Conservation (phyloP, 495 filamentous ascomycete genomes). For the Aspergillus cavernicola region DNA sequence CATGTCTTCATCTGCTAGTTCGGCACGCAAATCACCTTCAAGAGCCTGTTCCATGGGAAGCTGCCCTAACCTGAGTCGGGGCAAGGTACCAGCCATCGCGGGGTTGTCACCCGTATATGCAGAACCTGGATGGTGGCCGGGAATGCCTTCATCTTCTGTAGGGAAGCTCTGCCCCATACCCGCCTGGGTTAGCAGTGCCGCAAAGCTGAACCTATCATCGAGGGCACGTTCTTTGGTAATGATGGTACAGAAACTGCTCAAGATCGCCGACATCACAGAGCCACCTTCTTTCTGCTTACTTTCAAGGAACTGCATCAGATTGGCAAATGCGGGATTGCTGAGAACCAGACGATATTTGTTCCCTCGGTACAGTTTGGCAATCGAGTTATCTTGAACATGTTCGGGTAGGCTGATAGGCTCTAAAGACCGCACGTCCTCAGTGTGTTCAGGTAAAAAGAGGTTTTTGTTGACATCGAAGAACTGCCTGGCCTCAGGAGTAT, state of each 20-base stretch:
- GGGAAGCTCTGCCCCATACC: slow-evolving; percentile 61
- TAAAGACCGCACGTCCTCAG: slow-evolving; percentile 69
- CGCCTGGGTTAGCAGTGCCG: slow-evolving; percentile 67
- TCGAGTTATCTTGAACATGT: slow-evolving; percentile 67
- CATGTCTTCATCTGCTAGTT: slow-evolving; percentile 74
- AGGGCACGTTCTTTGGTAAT: slow-evolving; percentile 69
- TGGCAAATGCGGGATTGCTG: slow-evolving; percentile 71
- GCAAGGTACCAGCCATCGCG: slow-evolving; percentile 45
- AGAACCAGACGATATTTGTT: slow-evolving; percentile 87
- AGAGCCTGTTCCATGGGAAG: slow-evolving; percentile 75
- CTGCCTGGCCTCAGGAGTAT: slow-evolving; percentile 61
- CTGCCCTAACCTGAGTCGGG: slow-evolving; percentile 70
- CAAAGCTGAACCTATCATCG: slow-evolving; percentile 75
- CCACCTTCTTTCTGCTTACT: slow-evolving; percentile 76
- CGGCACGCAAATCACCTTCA: slow-evolving; percentile 74
- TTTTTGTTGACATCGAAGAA: slow-evolving; percentile 66
- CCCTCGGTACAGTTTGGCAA: slow-evolving; percentile 70
- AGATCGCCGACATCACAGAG: slow-evolving; percentile 64
- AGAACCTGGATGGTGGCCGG: slow-evolving; percentile 83
- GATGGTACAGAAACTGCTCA: slow-evolving; percentile 71
- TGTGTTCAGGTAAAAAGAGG: slow-evolving; percentile 70
- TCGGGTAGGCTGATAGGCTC: slow-evolving; percentile 66
- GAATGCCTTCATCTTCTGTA: slow-evolving; percentile 88
- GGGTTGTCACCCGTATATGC: slow-evolving; percentile 67
- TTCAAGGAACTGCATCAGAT: slow-evolving; percentile 84